These are phyloP conservation scores for Lavandula angustifolia DNA, from an alignment of 257 asterid species.

Conservation along the genomic window DNA sequence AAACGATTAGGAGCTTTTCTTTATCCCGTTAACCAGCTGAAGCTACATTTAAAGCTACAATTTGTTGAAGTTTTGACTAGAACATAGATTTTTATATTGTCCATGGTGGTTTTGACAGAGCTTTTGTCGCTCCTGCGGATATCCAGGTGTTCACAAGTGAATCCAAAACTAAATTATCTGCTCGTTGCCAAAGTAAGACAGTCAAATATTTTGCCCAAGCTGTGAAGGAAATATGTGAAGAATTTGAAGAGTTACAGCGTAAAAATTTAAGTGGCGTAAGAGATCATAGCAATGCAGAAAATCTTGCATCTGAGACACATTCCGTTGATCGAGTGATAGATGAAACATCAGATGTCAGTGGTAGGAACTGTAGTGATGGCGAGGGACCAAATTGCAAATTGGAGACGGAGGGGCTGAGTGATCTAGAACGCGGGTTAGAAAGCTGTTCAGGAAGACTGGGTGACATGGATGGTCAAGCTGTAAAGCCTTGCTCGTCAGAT, in stretches of 20 bases:
- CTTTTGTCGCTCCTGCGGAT: slow-evolving; percentile 90
- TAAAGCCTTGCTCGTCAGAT: slow-evolving; percentile 35
- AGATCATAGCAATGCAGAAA: slow-evolving; percentile 46
- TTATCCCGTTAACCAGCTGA: slow-evolving; percentile 6
- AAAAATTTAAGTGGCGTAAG: slow-evolving; percentile 45
- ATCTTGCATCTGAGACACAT: slow-evolving; percentile 45
- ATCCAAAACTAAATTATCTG: slow-evolving; percentile 58
- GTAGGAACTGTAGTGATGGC: slow-evolving; percentile 31
- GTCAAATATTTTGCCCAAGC: slow-evolving; percentile 68
- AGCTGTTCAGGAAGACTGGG: slow-evolving; percentile 46
- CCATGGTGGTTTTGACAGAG: slow-evolving; percentile 54
- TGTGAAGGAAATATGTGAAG: slow-evolving; percentile 76
- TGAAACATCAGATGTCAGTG: slow-evolving; percentile 43
- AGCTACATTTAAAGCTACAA: not conserved
- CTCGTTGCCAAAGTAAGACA: slow-evolving; percentile 71
- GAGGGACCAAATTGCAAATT: slow-evolving; percentile 39
- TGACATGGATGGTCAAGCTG: slow-evolving; percentile 42
- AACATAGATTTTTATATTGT: slow-evolving; percentile 21
- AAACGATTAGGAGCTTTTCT: slow-evolving; percentile 3
- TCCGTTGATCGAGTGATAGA: slow-evolving; percentile 44
- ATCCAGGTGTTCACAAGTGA: slow-evolving; percentile 74
- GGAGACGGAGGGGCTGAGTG: slow-evolving; percentile 44
- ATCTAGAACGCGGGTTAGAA: slow-evolving; percentile 40
- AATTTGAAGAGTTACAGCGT: slow-evolving; percentile 60
- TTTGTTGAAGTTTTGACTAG: not conserved